phyloP scores from a whole-genome alignment of 2,329 filamentous ascomycete species.

The Ramularia collo-cygni region DNA sequence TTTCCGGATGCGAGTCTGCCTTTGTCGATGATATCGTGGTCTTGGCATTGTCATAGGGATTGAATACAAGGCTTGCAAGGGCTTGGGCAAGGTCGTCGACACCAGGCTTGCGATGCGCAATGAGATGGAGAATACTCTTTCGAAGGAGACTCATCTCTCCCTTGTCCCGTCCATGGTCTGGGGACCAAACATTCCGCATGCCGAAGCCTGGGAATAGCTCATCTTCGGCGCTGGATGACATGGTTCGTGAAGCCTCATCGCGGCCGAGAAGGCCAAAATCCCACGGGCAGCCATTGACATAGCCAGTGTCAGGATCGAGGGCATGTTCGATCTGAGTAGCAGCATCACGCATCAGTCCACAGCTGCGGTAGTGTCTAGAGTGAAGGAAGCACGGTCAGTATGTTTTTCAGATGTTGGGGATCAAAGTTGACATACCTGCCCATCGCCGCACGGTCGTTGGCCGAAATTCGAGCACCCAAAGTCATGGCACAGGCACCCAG shows the following conservation, averaged over 20 bases:
- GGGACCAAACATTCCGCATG: neutral
- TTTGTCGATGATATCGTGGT: constrained; percentile 3
- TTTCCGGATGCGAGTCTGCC: neutral
- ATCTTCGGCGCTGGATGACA: neutral
- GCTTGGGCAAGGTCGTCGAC: neutral
- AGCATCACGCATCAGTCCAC: constrained; percentile 2
- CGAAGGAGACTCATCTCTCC: neutral
- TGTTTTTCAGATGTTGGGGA: no score
- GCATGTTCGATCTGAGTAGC: constrained; percentile 2
- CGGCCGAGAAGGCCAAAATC: neutral
- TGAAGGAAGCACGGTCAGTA: no score
- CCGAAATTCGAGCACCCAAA: neutral
- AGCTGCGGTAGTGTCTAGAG: neutral
- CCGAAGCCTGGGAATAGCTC: neutral
- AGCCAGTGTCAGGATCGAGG: constrained; percentile 1
- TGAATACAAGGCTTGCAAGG: neutral
- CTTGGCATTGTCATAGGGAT: neutral
- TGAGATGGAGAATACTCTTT: neutral
- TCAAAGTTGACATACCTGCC: no score
- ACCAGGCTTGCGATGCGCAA: neutral
- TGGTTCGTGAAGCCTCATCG: neutral
- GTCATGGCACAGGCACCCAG: constrained; percentile 11
- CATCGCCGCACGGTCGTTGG: neutral
- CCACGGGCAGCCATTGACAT: constrained; percentile 3
- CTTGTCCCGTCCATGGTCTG: neutral